Conservation (phyloP, 257 asterid genomes). For the Nicotiana otophora region DNA sequence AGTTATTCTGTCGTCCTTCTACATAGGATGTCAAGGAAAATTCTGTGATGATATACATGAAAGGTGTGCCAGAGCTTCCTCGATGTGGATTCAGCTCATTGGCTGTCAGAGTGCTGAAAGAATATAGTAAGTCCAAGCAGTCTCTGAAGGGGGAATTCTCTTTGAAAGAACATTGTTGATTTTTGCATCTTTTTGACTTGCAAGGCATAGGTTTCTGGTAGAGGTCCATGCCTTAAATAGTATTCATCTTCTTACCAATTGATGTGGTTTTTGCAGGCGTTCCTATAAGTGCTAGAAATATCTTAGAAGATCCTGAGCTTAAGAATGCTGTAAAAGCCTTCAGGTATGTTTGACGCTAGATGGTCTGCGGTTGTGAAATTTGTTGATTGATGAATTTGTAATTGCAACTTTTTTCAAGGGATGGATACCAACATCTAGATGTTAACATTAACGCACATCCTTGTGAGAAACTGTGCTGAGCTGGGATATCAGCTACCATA, state of each 20-base stretch:
- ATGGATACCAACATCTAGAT: background rate
- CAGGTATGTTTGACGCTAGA: conserved; percentile 39
- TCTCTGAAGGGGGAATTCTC: background rate
- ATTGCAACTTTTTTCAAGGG: background rate
- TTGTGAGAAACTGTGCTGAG: background rate
- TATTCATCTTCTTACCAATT: conserved; percentile 15
- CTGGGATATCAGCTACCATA: background rate
- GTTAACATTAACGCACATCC: background rate
- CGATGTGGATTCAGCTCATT: conserved; percentile 94
- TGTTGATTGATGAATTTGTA: background rate
- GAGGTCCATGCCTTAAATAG: background rate
- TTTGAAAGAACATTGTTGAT: no score
- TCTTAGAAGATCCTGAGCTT: conserved; percentile 75
- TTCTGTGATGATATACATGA: conserved; percentile 97
- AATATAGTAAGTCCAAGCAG: conserved; percentile 55
- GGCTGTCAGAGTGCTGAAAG: conserved; percentile 81
- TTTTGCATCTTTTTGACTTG: background rate
- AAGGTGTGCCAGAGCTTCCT: conserved; percentile 84
- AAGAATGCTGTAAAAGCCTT: conserved; percentile 78
- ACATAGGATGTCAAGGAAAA: conserved; percentile 82
- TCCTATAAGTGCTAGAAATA: conserved; percentile 77
- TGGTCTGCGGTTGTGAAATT: background rate
- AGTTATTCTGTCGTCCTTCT: conserved; percentile 14
- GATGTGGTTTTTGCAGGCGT: conserved; percentile 44
- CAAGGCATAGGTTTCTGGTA: background rate